Evolutionary conservation across 2,329 filamentous ascomycete species (phyloP), one percentile per base, ranked within the genome.

Genomic region (Cadophora sp.): DNA sequence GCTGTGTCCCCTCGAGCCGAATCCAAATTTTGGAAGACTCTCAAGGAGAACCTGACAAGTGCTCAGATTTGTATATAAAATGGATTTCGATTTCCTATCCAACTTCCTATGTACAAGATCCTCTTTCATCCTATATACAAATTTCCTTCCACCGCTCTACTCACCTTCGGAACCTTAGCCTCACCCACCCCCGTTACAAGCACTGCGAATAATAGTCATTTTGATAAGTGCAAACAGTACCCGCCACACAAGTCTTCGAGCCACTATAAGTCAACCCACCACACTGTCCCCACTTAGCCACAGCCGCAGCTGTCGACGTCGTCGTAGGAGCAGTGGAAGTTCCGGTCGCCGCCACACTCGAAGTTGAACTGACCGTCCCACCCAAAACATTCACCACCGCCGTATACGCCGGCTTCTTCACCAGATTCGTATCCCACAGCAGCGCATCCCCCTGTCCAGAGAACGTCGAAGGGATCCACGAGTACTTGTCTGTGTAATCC

Each of bases 371-470:
- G 27, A 37, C 51, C 26, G 29, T 31, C 11, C 71, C 69, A 0
- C 71, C 64, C 56, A 82, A 67, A 6, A 76, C 80, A 67, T 75
- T 75, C 12, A 80, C 71, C 5, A 80, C 75, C 16, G 78, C 77
- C 14, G 76, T 69, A 68, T 84, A 84, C 2, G 83, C 82, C 0
- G 82, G 81, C 69, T 84, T 81, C 67, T 78, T 79, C 34, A 74
- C 76, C 59, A 81, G 80, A 71, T 82, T 78, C 8, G 79, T 76
- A 65, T 81, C 81, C 79, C 81, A 83, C 31, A 82, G 78, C 60
- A 80, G 76, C 0, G 82, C 79, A 31, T 77, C 79, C 4, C 82
- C 82, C 61, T 80, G 71, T 3, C 82, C 82, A 1, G 74, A 68
- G 72, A 83, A 83, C 3, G 78, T 76, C 55, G 73, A 72, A 4